Evolutionary conservation across 1,284 basidiomycete species (phyloP).

Genomic region (Rhodotorula glutinis): DNA sequence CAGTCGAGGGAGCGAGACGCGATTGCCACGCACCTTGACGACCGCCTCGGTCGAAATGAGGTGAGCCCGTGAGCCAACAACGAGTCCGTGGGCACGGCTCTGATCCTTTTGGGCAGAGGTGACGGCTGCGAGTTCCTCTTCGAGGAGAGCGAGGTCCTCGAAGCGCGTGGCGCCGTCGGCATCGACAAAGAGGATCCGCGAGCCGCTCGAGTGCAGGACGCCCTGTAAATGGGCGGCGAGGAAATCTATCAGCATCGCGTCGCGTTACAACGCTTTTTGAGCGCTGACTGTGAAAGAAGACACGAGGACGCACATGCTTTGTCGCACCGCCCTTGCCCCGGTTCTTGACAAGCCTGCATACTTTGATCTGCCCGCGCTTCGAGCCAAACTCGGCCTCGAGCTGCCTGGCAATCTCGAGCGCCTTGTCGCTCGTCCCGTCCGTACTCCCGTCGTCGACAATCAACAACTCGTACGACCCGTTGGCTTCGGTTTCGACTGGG

Average conservation of each 20-base stretch:
- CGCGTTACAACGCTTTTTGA: no score
- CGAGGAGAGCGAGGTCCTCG: conserved; percentile 69
- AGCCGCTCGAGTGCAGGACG: conserved; percentile 73
- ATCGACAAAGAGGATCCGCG: conserved; percentile 82
- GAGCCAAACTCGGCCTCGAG: conserved; percentile 51
- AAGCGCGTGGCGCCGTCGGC: conserved; percentile 89
- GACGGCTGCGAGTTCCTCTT: conserved; percentile 66
- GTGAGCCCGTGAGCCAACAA: conserved; percentile 81
- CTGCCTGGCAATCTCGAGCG: conserved; percentile 62
- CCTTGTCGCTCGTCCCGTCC: conserved; percentile 67
- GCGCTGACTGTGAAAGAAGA: no score
- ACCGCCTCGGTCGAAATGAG: conserved; percentile 86
- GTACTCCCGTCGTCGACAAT: conserved; percentile 85
- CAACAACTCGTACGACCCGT: conserved; percentile 63
- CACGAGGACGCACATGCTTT: conserved; percentile 66
- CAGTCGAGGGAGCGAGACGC: not conserved
- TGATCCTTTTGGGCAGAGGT: conserved; percentile 36
- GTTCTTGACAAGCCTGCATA: conserved; percentile 74
- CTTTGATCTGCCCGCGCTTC: conserved; percentile 59
- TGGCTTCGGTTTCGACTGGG: conserved; percentile 41
- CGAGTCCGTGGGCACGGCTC: conserved; percentile 56
- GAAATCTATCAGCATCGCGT: not conserved
- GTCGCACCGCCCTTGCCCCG: conserved; percentile 90
- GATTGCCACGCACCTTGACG: conserved; percentile 67
- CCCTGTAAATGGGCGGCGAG: conserved; percentile 48